Percentiles rank a stretch among this genome's conserved stretches.
These are phyloP conservation scores for Solioccasus polychromus DNA, from an alignment of 768 basidiomycete species.

Conservation along the genomic window DNA sequence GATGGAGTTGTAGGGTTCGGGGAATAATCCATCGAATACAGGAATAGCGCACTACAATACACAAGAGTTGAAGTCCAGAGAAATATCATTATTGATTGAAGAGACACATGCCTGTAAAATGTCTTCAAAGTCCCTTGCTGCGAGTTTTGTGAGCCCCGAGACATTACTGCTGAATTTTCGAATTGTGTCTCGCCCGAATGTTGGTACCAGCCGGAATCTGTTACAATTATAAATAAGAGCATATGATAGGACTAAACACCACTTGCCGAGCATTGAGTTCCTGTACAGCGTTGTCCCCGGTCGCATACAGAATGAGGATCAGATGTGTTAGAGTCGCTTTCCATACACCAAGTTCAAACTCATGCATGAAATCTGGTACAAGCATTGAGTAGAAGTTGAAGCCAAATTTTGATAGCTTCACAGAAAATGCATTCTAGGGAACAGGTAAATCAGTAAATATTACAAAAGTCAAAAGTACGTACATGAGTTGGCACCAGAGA, in stretches of 20 bases:
- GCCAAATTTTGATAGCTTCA: constrained; percentile 11
- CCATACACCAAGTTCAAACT: constrained; percentile 36
- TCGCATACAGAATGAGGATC: neutral
- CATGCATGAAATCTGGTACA: constrained; percentile 32
- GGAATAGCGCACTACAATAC: constrained; percentile 32
- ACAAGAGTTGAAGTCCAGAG: neutral
- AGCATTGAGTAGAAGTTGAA: constrained; percentile 29
- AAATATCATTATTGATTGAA: neutral
- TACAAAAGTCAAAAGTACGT: neutral
- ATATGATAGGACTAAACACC: neutral
- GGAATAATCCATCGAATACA: constrained; percentile 30
- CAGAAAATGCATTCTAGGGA: constrained; percentile 34
- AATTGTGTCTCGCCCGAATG: constrained; percentile 34
- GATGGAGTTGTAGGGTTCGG: constrained; percentile 8
- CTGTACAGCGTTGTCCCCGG: constrained; percentile 11
- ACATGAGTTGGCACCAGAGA: neutral
- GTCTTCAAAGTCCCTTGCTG: constrained; percentile 39
- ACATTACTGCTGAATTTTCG: constrained; percentile 31
- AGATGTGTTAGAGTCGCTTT: constrained; percentile 14
- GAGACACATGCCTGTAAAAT: constrained; percentile 29
- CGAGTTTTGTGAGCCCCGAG: constrained; percentile 33
- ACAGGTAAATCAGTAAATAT: neutral
- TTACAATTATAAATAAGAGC: neutral
- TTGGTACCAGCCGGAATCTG: constrained; percentile 19
- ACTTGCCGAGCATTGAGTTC: constrained; percentile 27